phyloP scores from a whole-genome alignment of 2,329 filamentous ascomycete species.

The Microcyclospora tardicrescens region DNA sequence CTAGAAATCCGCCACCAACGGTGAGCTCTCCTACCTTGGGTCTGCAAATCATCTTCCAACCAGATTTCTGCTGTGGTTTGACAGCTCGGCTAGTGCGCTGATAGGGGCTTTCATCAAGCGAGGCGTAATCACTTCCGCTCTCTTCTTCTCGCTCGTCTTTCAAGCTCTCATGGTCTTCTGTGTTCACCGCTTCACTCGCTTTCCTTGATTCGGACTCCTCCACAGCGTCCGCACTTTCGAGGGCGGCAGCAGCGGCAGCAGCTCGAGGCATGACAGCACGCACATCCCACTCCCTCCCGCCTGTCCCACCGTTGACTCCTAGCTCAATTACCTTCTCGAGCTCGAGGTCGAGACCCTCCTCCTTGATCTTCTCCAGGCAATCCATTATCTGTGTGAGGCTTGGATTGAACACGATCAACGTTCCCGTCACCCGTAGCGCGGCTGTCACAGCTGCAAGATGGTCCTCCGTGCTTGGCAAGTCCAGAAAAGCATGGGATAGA shows the following conservation, averaged over 20 bases:
- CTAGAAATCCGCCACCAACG: slow-evolving; percentile 27
- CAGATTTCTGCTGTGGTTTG: background rate
- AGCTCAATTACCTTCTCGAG: slow-evolving; percentile 50
- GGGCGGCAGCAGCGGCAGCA: slow-evolving; percentile 3
- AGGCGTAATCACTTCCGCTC: background rate
- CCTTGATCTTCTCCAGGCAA: slow-evolving; percentile 44
- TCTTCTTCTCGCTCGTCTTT: background rate
- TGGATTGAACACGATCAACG: slow-evolving; percentile 59
- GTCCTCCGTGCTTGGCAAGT: slow-evolving; percentile 52
- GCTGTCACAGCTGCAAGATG: slow-evolving; percentile 39
- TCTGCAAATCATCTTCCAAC: slow-evolving; percentile 23
- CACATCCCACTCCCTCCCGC: slow-evolving; percentile 52
- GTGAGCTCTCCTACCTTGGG: slow-evolving; percentile 28
- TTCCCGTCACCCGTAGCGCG: slow-evolving; percentile 51
- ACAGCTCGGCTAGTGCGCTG: background rate
- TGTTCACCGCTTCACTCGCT: background rate
- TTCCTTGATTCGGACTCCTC: background rate
- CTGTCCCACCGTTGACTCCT: slow-evolving; percentile 34
- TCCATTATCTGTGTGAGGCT: slow-evolving; percentile 65
- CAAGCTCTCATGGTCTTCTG: background rate
- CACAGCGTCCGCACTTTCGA: background rate
- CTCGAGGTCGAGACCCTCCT: slow-evolving; percentile 42
- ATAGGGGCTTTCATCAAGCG: background rate
- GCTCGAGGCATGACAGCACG: slow-evolving; percentile 32
- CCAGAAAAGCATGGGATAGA: slow-evolving; percentile 58